phyloP scores from a whole-genome alignment of 1,139 yeast species.

The Sugiyamaella grinbergsii region DNA sequence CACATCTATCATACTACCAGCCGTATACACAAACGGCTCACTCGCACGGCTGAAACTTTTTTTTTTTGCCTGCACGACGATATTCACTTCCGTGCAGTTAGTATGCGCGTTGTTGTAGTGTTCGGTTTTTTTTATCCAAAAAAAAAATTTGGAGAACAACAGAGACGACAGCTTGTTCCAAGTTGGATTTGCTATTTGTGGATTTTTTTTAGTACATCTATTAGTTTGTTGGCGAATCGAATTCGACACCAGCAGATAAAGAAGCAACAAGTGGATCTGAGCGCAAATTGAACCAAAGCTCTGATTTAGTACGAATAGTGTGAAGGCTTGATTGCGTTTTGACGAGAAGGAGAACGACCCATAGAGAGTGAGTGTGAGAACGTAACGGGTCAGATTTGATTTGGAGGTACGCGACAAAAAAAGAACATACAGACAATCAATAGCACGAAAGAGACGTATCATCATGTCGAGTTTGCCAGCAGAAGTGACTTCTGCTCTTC shows the following conservation, averaged over 20 bases:
- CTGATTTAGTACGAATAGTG: too few relatives aligned
- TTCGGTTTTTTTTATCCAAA: not conserved
- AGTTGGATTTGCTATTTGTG: slow-evolving; percentile 1
- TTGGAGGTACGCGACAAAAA: too few relatives aligned
- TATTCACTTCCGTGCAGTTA: slow-evolving; percentile 3
- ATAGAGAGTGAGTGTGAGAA: too few relatives aligned
- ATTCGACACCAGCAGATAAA: not conserved
- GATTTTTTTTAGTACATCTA: not conserved
- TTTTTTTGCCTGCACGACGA: slow-evolving; percentile 3
- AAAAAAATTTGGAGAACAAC: slow-evolving; percentile 5
- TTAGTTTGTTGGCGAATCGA: not conserved
- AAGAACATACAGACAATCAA: not conserved
- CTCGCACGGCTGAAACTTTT: slow-evolving; percentile 2
- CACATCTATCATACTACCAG: too few relatives aligned
- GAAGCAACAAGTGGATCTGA: too few relatives aligned
- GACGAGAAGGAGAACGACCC: too few relatives aligned
- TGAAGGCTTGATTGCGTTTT: too few relatives aligned
- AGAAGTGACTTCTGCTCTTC: slow-evolving; percentile 59
- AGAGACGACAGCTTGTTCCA: slow-evolving; percentile 9
- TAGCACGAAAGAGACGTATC: not conserved
- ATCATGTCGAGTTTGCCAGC: slow-evolving; percentile 51
- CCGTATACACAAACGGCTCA: not conserved
- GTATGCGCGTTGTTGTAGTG: slow-evolving; percentile 8
- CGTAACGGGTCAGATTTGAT: too few relatives aligned
- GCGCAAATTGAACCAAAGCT: too few relatives aligned